Conservation (phyloP, 2,329 filamentous ascomycete genomes). For the Hymenoscyphus albidus region DNA sequence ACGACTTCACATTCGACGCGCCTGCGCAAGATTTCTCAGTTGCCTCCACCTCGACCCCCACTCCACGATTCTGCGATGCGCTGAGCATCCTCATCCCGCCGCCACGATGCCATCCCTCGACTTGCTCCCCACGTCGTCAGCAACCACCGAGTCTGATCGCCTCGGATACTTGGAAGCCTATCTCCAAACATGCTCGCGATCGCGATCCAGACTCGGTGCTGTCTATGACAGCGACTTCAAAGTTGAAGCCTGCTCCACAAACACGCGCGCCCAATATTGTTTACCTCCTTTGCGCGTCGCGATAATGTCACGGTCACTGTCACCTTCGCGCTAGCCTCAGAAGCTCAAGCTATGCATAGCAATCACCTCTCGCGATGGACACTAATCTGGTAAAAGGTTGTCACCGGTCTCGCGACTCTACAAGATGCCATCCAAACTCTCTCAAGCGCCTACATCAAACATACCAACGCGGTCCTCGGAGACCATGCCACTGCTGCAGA, state of each 20-base stretch:
- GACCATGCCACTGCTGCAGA: slow-evolving; percentile 47
- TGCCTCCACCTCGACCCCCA: neutral
- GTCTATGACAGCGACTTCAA: slow-evolving; percentile 13
- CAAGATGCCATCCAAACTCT: slow-evolving; percentile 76
- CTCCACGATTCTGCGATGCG: neutral
- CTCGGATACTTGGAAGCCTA: slow-evolving; percentile 11
- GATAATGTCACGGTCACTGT: slow-evolving; percentile 2
- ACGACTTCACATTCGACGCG: neutral
- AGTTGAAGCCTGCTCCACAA: slow-evolving; percentile 17
- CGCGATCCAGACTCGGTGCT: slow-evolving; percentile 25
- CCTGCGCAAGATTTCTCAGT: neutral
- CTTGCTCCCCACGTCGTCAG: neutral
- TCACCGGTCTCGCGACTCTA: slow-evolving; percentile 73
- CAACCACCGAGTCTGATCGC: slow-evolving; percentile 1
- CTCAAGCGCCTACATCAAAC: slow-evolving; percentile 79
- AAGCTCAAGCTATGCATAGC: slow-evolving; percentile 16
- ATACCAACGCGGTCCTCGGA: slow-evolving; percentile 79
- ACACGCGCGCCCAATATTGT: slow-evolving; percentile 11
- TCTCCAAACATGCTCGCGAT: slow-evolving; percentile 21
- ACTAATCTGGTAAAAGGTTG: slow-evolving; percentile 52
- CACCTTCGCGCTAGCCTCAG: slow-evolving; percentile 18
- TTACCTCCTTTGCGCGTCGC: slow-evolving; percentile 25
- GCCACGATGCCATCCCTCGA: neutral
- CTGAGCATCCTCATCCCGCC: neutral
- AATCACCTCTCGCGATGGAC: slow-evolving; percentile 22